Conservation (phyloP, 805 yeast genomes). For the Saccharomyces eubayanus region DNA sequence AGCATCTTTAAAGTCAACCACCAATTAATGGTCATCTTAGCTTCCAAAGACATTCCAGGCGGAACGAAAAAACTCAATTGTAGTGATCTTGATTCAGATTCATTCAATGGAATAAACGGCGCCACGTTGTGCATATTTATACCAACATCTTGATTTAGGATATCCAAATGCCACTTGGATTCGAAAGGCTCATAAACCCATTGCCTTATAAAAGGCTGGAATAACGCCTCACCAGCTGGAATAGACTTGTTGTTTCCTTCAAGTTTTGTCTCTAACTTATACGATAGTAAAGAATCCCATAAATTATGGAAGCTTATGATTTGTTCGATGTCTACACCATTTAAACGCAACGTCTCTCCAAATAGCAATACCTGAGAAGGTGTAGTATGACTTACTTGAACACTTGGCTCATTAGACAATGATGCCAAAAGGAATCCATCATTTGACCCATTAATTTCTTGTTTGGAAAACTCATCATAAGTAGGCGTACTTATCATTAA, state of each 20-base stretch:
- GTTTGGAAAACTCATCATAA: slow-evolving; percentile 4
- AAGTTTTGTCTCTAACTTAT: slow-evolving; percentile 11
- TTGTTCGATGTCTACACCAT: slow-evolving; percentile 10
- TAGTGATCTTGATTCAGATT: slow-evolving; percentile 13
- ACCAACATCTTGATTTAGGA: slow-evolving; percentile 35
- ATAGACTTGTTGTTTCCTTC: not conserved
- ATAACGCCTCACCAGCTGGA: slow-evolving; percentile 18
- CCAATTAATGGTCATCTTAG: slow-evolving; percentile 21
- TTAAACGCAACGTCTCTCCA: slow-evolving; percentile 1
- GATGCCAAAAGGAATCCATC: slow-evolving; percentile 20
- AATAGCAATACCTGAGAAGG: slow-evolving; percentile 12
- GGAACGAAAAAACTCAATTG: slow-evolving; percentile 20
- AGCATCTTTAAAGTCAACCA: slow-evolving; percentile 51
- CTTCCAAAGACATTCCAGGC: slow-evolving; percentile 10
- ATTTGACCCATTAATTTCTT: not conserved
- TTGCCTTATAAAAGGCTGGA: slow-evolving; percentile 63
- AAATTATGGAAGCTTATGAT: slow-evolving; percentile 15
- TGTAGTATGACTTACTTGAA: not conserved
- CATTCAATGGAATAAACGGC: slow-evolving; percentile 49
- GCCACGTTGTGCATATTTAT: slow-evolving; percentile 53
- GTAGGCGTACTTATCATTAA: slow-evolving; percentile 39
- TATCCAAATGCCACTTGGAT: slow-evolving; percentile 67
- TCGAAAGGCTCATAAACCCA: slow-evolving; percentile 57
- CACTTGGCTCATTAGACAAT: slow-evolving; percentile 1
- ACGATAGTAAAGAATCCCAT: slow-evolving; percentile 26